Evolutionary conservation across 2,329 filamentous ascomycete species (phyloP), one percentile per base, ranked within the genome.

Genomic region (Fusarium sp.): DNA sequence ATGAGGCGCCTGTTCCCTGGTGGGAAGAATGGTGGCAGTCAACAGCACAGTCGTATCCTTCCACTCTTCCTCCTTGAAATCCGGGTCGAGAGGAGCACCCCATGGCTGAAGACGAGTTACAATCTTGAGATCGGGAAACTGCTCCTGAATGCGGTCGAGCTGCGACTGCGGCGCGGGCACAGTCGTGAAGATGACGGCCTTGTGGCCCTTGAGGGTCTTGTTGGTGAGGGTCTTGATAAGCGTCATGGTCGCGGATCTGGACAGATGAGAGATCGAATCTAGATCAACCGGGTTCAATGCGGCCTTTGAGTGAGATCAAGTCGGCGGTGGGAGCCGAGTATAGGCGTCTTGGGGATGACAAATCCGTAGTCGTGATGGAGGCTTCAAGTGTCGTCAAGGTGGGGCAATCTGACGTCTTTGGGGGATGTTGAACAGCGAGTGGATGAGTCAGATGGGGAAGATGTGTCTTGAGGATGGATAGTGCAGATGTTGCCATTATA

Each of bases 41-140:
- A 88, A 67, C 20, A 88, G 78, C 7, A 90, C 78, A 0, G 88
- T 90, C n/a, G 86, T 85, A 11, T 85, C 80, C 29, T 82, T 79
- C 86, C 87, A 89, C 27, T 86, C 84, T 6, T 84, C 76, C 1
- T 80, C 78, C 0, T 81, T 71, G 8, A 84, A 74, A 0, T 78
- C 71, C 1, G 70, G 71, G 0, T 69, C 60, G 2, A 79, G 61
- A 64, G 78, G 78, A 7, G 79, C 71, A 20, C 80, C 76, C 79
- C 81, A 83, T 6, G 69, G 66, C 4, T 79, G 72, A 18, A 80
- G 63, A 14, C 79, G 77, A 35, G 78, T 77, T 18, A 81, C 76
- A 9, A 89, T 78, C 27, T 83, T 66, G n/a, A 90, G 80, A 8
- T 83, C 86, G 0, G 87, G 86, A 64, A 85, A 89, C 42, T 80